Base-by-base conservation (phyloP, 345 rosid genomes). In the Camelina sativa region DNA sequence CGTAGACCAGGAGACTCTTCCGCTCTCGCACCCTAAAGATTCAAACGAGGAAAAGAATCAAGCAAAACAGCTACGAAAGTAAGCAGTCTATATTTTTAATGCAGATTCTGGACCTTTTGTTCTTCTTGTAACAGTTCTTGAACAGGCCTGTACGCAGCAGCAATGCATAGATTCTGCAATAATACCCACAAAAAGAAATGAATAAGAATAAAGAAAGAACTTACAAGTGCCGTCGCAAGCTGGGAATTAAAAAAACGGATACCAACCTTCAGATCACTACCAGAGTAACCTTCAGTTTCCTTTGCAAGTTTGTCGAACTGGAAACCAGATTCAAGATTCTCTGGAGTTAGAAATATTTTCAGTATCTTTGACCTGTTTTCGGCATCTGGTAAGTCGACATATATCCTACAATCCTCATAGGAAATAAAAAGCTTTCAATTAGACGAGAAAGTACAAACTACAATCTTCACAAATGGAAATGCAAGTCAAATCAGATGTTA, bases 121-220 rank as follows among this genome's bases (percentile, higher is more conserved):
- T 90, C 99, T 70, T 85, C 82, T 69, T 89, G 92, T 46, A 92
- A 72, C 76, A 95, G 85, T 81, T 95, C 97, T 80, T 95, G 96
- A 17, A 92, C 97, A 37, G 99, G 99, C 67, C 90, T 83, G 82
- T 94, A 95, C n/a, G 97, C 97, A 73, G 97, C 97, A 61, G 99
- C 96, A 62, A 92, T 83, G 76, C 97, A 92, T 37, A 95, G 92
- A 76, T 95, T 95, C 99, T 94, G 87, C 73, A 76, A 44, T 75
- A 43, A 76, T 74, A 65, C 54, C 7, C 67, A 44, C 71, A 65
- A 50, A 65, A 13, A 25, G 58, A 50, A 25, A 46, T 22, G 15
- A 38, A 22, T 30, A 34, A 25, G 76, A 76, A 20, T 41, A 9
- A 35, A 16, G 17, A 59, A 32, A 20, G 19, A 55, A 44, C 17